Evolutionary conservation across 73 alveolate genomes (phyloP).

Genomic region (Breviolum minutum): DNA sequence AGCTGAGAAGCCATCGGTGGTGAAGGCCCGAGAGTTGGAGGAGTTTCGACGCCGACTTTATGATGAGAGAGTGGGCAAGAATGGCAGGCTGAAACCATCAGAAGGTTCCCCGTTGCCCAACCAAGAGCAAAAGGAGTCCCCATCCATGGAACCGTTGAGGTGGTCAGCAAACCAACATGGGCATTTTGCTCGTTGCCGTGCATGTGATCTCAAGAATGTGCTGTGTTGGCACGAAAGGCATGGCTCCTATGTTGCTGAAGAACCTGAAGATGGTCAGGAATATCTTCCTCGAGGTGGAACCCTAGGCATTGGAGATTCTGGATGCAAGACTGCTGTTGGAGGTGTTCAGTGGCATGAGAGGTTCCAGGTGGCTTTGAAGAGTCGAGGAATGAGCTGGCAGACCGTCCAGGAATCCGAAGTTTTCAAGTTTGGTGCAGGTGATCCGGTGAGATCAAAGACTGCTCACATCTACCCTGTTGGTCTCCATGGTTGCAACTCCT

Average conservation of each 20-base stretch:
- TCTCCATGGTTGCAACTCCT: not conserved
- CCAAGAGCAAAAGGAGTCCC: not conserved
- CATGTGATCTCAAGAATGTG: not conserved
- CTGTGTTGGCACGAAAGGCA: not conserved
- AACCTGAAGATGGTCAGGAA: not conserved
- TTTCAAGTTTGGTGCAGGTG: not conserved
- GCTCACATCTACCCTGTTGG: not conserved
- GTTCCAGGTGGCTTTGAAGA: not conserved
- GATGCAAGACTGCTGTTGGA: not conserved
- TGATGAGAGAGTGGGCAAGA: not conserved
- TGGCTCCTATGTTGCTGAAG: not conserved
- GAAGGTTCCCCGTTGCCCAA: not conserved
- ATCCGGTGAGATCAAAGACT: not conserved
- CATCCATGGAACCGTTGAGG: not conserved
- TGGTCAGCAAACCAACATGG: not conserved
- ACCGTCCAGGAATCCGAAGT: not conserved
- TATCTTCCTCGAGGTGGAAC: not conserved
- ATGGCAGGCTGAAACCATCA: not conserved
- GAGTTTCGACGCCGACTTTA: not conserved
- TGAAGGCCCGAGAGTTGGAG: not conserved
- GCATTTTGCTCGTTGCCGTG: not conserved
- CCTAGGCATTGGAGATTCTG: not conserved
- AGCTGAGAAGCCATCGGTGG: not conserved
- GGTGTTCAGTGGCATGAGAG: not conserved
- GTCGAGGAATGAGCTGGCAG: not conserved